Conservation (phyloP, 768 basidiomycete species). For the Boletus sp. region DNA sequence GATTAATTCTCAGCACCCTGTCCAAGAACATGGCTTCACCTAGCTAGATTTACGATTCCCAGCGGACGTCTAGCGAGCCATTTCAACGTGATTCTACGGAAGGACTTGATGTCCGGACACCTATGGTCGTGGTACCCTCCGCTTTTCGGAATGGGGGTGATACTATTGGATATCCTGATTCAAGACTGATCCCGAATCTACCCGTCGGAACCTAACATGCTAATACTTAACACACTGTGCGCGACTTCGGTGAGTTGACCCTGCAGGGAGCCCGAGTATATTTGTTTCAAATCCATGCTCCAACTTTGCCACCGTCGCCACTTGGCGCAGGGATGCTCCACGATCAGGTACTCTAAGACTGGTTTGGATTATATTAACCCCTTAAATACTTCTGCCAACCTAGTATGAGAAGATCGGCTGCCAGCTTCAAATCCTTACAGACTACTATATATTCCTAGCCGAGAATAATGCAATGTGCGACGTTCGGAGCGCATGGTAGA, state of each 20-base stretch:
- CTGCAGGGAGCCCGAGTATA: not conserved
- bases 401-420: not conserved
- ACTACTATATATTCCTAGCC: not conserved
- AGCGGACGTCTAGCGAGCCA: not conserved
- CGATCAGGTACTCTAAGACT: conserved; percentile 1
- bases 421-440: not conserved
- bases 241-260: not conserved
- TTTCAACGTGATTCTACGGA: not conserved
- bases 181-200: not conserved
- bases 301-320: not conserved
- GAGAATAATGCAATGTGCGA: not conserved
- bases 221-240: not conserved
- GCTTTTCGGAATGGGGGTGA: not conserved
- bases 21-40: not conserved
- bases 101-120: not conserved
- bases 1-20: not conserved
- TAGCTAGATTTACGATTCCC: not conserved
- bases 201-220: not conserved
- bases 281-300: not conserved
- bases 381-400: not conserved
- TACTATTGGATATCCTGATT: not conserved
- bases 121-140: not conserved
- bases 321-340: not conserved
- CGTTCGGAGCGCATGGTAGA: not conserved
- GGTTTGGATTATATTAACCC: not conserved